Base-by-base conservation (phyloP, 2,329 filamentous ascomycete genomes). In the Huntiella abstrusa region DNA sequence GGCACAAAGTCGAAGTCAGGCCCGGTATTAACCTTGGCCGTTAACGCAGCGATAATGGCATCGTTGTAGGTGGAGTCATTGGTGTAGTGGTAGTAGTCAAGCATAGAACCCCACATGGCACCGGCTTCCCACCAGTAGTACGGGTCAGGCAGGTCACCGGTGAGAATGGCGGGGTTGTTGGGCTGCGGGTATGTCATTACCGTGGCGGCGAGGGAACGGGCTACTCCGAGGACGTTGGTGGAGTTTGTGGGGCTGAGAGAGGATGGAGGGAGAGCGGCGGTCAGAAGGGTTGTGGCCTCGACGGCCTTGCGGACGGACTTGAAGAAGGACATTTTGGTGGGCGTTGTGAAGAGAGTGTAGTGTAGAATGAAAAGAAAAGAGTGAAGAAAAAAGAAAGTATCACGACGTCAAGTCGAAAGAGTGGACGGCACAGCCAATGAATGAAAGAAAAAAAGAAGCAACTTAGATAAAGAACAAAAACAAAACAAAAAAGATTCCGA, bases 41-140 rank as follows among this genome's bases (percentile, higher is more conserved):
- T 58, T 2, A 83, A 60, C 6, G 71, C 77, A 51, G 77, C 64
- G 33, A 70, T 67, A 43, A 77, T 64, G 3, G 71, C 63, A 17
- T 70, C 61, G 56, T 80, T 75, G 60, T 82, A 80, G 46, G 62
- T 67, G 3, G 66, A 55, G 57, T 83, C 78, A 37, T 68, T 65
- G 1, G 78, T 82, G 56, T 71, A 74, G 55, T 79, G 69, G 51
- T 74, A 80, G 57, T 83, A 83, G 58, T 83, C 75, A 28, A 83
- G 60, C 66, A 83, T 70, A 33, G 70, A 64, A n/a, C 76, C 76
- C 69, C 76, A 79, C 49, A 77, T 66, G 5, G 74, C 75, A 42
- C 77, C 77, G 33, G 67, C 65, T 53, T 77, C 70, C 76, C 75
- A 80, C 73, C 73, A 79, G 62, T 75, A 85, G 55, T 80, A 78